phyloP scores from a whole-genome alignment of 1,139 yeast species.

The Candida buenavistaensis region DNA sequence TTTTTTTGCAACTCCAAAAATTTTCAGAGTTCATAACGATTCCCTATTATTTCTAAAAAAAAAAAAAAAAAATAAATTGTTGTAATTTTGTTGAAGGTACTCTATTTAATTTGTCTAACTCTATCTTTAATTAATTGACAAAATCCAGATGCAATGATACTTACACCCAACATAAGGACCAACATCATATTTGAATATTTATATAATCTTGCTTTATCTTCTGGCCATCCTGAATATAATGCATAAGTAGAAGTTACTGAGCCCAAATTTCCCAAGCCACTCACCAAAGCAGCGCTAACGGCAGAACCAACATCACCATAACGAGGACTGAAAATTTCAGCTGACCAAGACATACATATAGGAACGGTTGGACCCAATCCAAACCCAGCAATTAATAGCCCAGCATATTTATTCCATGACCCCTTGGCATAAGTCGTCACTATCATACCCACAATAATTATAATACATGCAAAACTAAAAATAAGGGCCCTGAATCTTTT shows the following conservation, averaged over 20 bases:
- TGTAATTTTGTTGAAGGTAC: neutral
- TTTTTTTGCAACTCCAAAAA: too few species aligned
- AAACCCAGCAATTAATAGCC: slow-evolving; percentile 76
- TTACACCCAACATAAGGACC: slow-evolving; percentile 71
- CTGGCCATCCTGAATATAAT: slow-evolving; percentile 84
- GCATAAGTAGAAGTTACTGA: slow-evolving; percentile 86
- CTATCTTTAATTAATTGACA: slow-evolving; percentile 32
- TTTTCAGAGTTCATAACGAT: too few species aligned
- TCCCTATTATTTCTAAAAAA: too few species aligned
- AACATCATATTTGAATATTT: slow-evolving; percentile 81
- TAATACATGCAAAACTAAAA: slow-evolving; percentile 59
- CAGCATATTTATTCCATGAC: slow-evolving; percentile 77
- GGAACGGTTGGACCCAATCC: slow-evolving; percentile 93
- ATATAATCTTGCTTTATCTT: slow-evolving; percentile 60
- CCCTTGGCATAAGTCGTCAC: slow-evolving; percentile 76
- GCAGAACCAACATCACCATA: slow-evolving; percentile 89
- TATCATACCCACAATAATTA: slow-evolving; percentile 72
- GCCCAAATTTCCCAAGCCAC: slow-evolving; percentile 85
- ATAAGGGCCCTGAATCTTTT: slow-evolving; percentile 58
- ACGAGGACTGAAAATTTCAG: slow-evolving; percentile 68
- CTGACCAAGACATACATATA: slow-evolving; percentile 82
- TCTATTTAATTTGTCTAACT: slow-evolving; percentile 17
- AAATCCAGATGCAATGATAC: slow-evolving; percentile 52
- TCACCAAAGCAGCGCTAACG: slow-evolving; percentile 76
- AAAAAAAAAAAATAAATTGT: too few species aligned